These are phyloP conservation scores for Allium fistulosum DNA, from an alignment of 106 monocot species.

Conservation along the genomic window DNA sequence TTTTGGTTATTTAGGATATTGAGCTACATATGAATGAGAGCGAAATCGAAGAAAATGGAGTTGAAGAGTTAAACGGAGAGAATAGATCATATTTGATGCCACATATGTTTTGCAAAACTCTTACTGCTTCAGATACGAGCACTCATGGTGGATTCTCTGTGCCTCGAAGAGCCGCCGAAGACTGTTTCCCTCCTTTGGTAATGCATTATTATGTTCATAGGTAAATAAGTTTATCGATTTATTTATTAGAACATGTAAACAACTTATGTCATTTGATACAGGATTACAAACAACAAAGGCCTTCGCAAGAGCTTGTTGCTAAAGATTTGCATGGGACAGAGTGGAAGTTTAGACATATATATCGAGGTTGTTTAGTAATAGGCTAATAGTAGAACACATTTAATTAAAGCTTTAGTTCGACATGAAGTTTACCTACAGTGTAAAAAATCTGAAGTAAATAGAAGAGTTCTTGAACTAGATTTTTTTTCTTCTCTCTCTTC, in stretches of 20 bases:
- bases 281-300: constrained; percentile 91
- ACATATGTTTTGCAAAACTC: constrained; percentile 99
- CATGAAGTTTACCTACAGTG: not conserved
- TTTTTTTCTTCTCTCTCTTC: no score
- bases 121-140: constrained; percentile 96
- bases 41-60: constrained; percentile 27
- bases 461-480: no score
- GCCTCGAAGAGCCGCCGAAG: constrained; percentile 92
- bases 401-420: not conserved
- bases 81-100: constrained; percentile 20
- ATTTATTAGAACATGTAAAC: no score
- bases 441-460: not conserved
- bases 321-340: constrained; percentile 91
- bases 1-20: constrained; percentile 20
- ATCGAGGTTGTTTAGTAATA: constrained; percentile 42
- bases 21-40: constrained; percentile 25
- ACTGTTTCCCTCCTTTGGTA: constrained; percentile 98
- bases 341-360: constrained; percentile 91
- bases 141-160: constrained; percentile 99
- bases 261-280: constrained; percentile 2
- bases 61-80: constrained; percentile 18
- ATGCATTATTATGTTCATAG: not conserved
- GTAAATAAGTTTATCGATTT: no score
- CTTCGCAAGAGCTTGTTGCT: constrained; percentile 89
- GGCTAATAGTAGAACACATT: no score